Evolutionary conservation across 2,329 filamentous ascomycete genomes (phyloP).

Genomic region (Trichoderma gracile): DNA sequence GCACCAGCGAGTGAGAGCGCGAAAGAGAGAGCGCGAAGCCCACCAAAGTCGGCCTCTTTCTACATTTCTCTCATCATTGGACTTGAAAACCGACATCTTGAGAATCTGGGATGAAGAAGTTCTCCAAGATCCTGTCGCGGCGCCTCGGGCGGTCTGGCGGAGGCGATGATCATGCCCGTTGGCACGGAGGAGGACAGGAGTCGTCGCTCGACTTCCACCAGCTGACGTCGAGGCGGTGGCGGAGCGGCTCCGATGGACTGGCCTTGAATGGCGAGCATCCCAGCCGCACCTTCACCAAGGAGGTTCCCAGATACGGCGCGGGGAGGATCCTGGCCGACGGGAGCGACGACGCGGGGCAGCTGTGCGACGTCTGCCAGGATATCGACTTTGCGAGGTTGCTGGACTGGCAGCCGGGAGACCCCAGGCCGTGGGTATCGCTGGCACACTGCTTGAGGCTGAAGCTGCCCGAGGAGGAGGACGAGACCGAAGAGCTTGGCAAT

Average conservation of each 20-base stretch:
- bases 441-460: slow-evolving; percentile 32
- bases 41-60: background rate
- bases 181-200: slow-evolving; percentile 29
- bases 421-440: slow-evolving; percentile 41
- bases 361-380: slow-evolving; percentile 39
- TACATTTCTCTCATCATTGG: background rate
- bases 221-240: slow-evolving; percentile 33
- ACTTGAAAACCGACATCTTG: background rate
- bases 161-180: slow-evolving; percentile 24
- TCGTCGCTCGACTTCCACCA: slow-evolving; percentile 40
- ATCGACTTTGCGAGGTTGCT: slow-evolving; percentile 42
- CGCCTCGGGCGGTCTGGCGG: slow-evolving; percentile 35
- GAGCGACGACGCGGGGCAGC: slow-evolving; percentile 25
- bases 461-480: background rate
- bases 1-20: background rate
- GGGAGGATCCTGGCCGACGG: slow-evolving; percentile 36
- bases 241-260: slow-evolving; percentile 28
- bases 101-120: slow-evolving; percentile 39
- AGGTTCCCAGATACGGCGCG: slow-evolving; percentile 31
- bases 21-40: slow-evolving; percentile 3
- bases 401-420: slow-evolving; percentile 40
- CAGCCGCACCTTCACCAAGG: slow-evolving; percentile 14
- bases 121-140: slow-evolving; percentile 41
- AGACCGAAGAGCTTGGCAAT: background rate
- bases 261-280: slow-evolving; percentile 23